These are phyloP conservation scores for Pseudogymnoascus sp. DNA, from an alignment of 2,329 filamentous ascomycete species.

Conservation along the genomic window DNA sequence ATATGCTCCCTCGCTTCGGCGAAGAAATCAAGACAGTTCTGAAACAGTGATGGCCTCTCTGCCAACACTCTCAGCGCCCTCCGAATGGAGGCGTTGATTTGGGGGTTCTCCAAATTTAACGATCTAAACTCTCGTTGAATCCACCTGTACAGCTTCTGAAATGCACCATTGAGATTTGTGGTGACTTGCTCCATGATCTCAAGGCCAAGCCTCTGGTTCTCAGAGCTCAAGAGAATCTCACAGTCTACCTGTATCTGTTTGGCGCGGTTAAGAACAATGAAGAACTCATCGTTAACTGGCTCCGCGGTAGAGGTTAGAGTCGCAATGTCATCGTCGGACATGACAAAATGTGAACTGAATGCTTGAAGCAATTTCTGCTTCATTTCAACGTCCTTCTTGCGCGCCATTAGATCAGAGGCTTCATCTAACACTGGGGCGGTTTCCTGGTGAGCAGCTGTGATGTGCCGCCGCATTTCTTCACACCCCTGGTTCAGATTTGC, in stretches of 20 bases:
- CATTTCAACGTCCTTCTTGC: conserved; percentile 66
- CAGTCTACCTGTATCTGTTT: conserved; percentile 87
- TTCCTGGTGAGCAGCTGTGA: conserved; percentile 66
- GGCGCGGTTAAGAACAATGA: conserved; percentile 65
- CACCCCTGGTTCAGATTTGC: conserved; percentile 72
- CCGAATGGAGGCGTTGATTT: conserved; percentile 78
- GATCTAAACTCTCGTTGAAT: conserved; percentile 88
- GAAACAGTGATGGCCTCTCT: conserved; percentile 82
- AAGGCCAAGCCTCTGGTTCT: conserved; percentile 78
- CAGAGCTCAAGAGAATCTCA: conserved; percentile 79
- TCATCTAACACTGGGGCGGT: conserved; percentile 71
- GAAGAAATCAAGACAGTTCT: conserved; percentile 88
- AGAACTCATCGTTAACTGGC: conserved; percentile 80
- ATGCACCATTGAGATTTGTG: conserved; percentile 77
- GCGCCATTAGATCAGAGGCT: conserved; percentile 62
- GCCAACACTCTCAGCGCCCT: conserved; percentile 79
- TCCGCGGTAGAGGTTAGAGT: conserved; percentile 69
- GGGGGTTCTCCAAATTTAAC: conserved; percentile 86
- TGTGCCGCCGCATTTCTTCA: conserved; percentile 69
- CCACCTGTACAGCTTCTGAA: conserved; percentile 95
- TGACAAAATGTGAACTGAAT: conserved; percentile 74
- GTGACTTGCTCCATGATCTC: conserved; percentile 90
- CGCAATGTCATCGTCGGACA: conserved; percentile 74
- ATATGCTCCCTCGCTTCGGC: conserved; percentile 82
- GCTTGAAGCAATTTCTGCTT: conserved; percentile 73